These are phyloP conservation scores for Aspergillus sp. DNA, from an alignment of 2,329 filamentous ascomycete species.

Conservation along the genomic window DNA sequence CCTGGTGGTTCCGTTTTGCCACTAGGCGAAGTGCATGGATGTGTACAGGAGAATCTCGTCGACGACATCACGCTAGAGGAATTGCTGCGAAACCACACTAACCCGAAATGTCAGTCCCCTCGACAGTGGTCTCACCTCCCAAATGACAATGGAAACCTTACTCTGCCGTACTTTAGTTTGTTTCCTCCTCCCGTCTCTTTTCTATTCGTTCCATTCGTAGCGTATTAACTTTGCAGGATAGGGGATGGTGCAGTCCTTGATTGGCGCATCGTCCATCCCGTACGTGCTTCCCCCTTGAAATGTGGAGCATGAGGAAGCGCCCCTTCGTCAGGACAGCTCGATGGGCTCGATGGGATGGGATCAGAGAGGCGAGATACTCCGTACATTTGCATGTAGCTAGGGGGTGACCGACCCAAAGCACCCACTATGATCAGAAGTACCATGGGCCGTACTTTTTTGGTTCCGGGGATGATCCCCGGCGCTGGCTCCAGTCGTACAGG, in stretches of 20 bases:
- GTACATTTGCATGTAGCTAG: too few relatives aligned
- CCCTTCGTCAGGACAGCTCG: not conserved
- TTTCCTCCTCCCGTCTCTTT: not conserved
- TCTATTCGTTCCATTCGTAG: not conserved
- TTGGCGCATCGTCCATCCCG: not conserved
- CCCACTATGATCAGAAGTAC: not conserved
- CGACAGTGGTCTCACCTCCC: not conserved
- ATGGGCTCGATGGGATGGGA: too few relatives aligned
- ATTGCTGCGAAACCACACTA: not conserved
- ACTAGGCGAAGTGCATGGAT: too few relatives aligned
- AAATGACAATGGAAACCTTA: not conserved
- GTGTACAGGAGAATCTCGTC: too few relatives aligned
- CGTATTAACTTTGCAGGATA: not conserved
- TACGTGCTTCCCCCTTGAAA: not conserved
- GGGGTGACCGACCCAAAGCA: too few relatives aligned
- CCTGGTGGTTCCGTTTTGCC: not conserved
- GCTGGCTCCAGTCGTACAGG: not conserved
- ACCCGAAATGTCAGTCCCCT: not conserved
- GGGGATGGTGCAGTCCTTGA: not conserved
- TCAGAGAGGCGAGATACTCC: too few relatives aligned
- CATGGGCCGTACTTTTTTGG: not conserved
- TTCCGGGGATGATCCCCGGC: slow-evolving; percentile 3
- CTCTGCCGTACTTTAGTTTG: not conserved
- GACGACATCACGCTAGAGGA: too few relatives aligned
- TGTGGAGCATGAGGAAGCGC: not conserved